Conservation (phyloP, 73 alveolate species). For the Blepharisma japonicum region DNA sequence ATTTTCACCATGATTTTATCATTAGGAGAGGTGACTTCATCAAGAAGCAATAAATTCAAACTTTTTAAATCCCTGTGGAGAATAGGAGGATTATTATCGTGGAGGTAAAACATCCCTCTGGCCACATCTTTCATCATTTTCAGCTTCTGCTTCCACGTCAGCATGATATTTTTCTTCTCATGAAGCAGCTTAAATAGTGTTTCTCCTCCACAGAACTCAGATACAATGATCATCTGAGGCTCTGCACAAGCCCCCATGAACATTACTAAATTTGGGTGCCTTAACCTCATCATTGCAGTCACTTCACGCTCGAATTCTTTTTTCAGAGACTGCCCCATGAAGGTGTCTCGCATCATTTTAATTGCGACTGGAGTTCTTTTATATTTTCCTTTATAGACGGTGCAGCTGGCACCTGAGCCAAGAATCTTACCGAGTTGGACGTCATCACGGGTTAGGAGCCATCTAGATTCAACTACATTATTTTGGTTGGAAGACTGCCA, state of each 20-base stretch:
- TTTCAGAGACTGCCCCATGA: conserved; percentile 75
- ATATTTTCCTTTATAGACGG: conserved; percentile 93
- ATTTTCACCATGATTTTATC: conserved; percentile 88
- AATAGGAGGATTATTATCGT: conserved; percentile 81
- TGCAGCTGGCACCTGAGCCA: conserved; percentile 97
- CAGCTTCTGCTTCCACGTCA: conserved; percentile 52
- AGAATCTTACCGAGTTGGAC: conserved; percentile 26
- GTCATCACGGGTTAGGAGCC: conserved; percentile 46
- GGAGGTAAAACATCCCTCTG: conserved; percentile 63
- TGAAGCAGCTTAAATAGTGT: conserved; percentile 55
- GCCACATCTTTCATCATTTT: conserved; percentile 60
- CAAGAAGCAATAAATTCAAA: conserved; percentile 83
- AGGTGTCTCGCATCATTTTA: conserved; percentile 89
- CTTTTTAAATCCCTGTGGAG: conserved; percentile 87
- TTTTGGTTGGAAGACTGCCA: too few species aligned
- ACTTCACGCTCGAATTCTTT: conserved; percentile 95
- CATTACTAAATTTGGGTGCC: conserved; percentile 95
- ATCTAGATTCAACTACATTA: not conserved
- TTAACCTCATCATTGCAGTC: conserved; percentile 91
- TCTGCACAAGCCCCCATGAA: conserved; percentile 83
- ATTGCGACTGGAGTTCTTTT: conserved; percentile 95
- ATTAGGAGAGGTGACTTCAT: conserved; percentile 56
- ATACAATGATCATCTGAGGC: conserved; percentile 75
- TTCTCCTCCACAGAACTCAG: conserved; percentile 70
- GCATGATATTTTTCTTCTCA: conserved; percentile 44